Percentiles rank a stretch among this genome's conserved stretches.
Conservation (phyloP, 768 basidiomycete genomes). For the Boletellus ananiceps region DNA sequence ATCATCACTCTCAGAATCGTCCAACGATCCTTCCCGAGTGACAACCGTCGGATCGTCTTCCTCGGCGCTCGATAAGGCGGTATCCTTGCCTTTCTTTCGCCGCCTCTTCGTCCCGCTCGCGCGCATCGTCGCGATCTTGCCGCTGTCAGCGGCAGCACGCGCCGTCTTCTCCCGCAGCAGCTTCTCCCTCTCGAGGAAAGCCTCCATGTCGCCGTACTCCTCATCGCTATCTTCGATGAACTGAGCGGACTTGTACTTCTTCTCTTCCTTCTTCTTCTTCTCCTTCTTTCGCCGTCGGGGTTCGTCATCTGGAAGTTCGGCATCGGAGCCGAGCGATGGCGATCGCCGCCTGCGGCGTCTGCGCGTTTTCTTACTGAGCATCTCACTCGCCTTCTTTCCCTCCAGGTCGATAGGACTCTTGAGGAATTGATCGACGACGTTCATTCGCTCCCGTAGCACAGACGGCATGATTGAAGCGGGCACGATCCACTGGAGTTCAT, state of each 20-base stretch:
- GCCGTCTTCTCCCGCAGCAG: conserved; percentile 50
- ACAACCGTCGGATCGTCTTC: conserved; percentile 18
- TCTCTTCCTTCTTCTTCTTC: conserved; percentile 61
- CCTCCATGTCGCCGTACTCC: conserved; percentile 75
- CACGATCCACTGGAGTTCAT: conserved; percentile 82
- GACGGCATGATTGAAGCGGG: conserved; percentile 65
- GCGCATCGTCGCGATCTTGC: conserved; percentile 40
- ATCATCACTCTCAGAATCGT: conserved; percentile 25
- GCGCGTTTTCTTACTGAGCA: conserved; percentile 62
- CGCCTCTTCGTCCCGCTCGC: conserved; percentile 57
- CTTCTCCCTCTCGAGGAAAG: conserved; percentile 76
- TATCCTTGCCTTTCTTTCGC: conserved; percentile 41
- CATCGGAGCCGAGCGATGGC: conserved; percentile 44
- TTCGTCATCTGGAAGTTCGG: conserved; percentile 32
- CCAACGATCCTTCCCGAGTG: conserved; percentile 11
- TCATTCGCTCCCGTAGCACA: conserved; percentile 62
- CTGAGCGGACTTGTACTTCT: conserved; percentile 81
- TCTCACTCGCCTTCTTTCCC: conserved; percentile 67
- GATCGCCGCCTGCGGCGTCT: conserved; percentile 49
- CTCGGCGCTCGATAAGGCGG: conserved; percentile 40
- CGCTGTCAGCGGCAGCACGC: conserved; percentile 41
- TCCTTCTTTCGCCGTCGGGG: conserved; percentile 36
- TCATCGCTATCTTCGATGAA: conserved; percentile 91
- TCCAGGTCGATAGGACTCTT: conserved; percentile 74
- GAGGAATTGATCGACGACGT: conserved; percentile 82